Evolutionary conservation across 176 grass and related monocot species (phyloP).

Genomic region (Sorghum bicolor): Sorghum_bicolor_NCBIv3 NC_012873.2:60739001-60739500

Average conservation of each 20-base stretch:
- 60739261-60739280: background rate
- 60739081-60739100: background rate
- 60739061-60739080: background rate
- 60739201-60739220: background rate
- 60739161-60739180: background rate
- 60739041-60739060: background rate
- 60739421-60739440: background rate
- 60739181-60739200: background rate
- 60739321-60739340: background rate
- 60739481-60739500: background rate
- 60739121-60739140: background rate
- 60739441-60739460: background rate
- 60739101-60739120: background rate
- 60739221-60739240: background rate
- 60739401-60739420: background rate
- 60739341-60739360: background rate
- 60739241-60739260: background rate
- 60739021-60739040: background rate
- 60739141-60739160: background rate
- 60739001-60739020: slow-evolving; percentile 81
- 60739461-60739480: background rate
- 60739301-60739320: background rate
- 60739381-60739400: background rate
- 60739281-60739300: background rate
- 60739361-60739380: background rate